A percentile compares a stretch with the other conserved stretches of the same genome.
Conservation (phyloP, 345 rosid genomes). For the Linum lewisii region DNA sequence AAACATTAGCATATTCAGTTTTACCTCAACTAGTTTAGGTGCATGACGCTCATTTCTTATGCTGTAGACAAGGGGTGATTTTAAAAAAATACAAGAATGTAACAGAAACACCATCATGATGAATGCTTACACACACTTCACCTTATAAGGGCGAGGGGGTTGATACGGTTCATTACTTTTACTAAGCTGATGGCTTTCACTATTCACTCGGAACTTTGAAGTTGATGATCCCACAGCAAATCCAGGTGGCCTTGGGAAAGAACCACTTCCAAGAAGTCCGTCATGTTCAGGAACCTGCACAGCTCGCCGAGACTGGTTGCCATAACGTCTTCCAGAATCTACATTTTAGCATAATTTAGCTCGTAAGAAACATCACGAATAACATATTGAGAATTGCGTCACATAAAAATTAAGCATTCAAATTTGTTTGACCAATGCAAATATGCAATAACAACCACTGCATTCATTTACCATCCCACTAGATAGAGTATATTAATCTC, state of each 20-base stretch:
- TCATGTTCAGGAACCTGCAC: slow-evolving; percentile 92
- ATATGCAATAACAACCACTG: slow-evolving; percentile 1
- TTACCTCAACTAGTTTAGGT: neutral
- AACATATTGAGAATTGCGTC: neutral
- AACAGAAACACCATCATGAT: neutral
- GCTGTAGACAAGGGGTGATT: neutral
- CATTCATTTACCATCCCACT: neutral
- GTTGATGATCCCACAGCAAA: slow-evolving; percentile 46
- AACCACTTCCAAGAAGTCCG: slow-evolving; percentile 96
- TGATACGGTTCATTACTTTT: slow-evolving; percentile 81
- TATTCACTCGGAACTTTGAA: slow-evolving; percentile 43
- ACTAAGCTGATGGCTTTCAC: slow-evolving; percentile 52
- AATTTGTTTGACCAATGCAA: neutral
- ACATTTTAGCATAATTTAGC: slow-evolving; percentile 12
- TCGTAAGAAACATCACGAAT: neutral
- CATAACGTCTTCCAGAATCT: slow-evolving; percentile 65
- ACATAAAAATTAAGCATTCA: neutral
- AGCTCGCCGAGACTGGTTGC: slow-evolving; percentile 61
- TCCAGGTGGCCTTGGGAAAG: slow-evolving; percentile 78
- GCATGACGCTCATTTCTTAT: neutral
- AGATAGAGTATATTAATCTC: slow-evolving; percentile 5
- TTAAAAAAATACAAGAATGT: too few relatives aligned
- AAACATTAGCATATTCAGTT: slow-evolving; percentile 10
- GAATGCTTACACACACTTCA: slow-evolving; percentile 12
- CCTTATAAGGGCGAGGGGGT: slow-evolving; percentile 96